Base-by-base conservation (phyloP, 2,329 filamentous ascomycete genomes). In the Epichloe amarillans region DNA sequence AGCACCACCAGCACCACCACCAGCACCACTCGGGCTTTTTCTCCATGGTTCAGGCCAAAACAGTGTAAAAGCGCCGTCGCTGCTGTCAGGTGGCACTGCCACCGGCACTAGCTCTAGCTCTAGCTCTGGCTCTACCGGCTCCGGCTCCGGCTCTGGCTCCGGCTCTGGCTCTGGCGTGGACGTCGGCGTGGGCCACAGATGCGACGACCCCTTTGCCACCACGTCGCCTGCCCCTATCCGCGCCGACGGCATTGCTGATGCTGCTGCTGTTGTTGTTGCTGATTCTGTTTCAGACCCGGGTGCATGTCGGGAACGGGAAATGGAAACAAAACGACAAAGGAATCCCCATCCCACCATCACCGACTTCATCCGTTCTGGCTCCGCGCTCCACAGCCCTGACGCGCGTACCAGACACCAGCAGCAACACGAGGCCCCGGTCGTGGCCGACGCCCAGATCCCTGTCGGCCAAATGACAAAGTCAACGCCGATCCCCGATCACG, bases 21-120 rank as follows among this genome's bases (percentile, higher is more conserved):
- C 23, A 46, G 57, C 57, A 15, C 57, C 57, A 2, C 41, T 59
- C 5, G 50, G 53, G n/a, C 52, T 58, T n/a, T 53, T 57, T 19
- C 19, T 54, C 43, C 50, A 55, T 26, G 38, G 37, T 23, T 30
- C 46, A 14, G 37, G 40, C 23, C 23, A 3, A 42, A 15, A 46
- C 36, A 52, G 23, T 46, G 40, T n/a, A 30, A 26, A 26, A 26
- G 26, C 26, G 26, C 26, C 11, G 21, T 15, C 7, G 21, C 15
- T n/a, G 21, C 11, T 11, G 40, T 26, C 26, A 3, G 26, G 26
- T 3, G 45, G 39, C 19, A 11, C 23, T 43, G 40, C 5, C 33
- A 33, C 21, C 11, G 10, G 10, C 4, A 26, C 30, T 15, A 41
- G 46, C 45, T 5, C 35, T 26, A 35, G 17, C 15, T 23, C 51